Evolutionary conservation across 1,139 yeast species (phyloP), one percentile per base, ranked within the genome.

Genomic region (Entelexis paramagnoliae): DNA sequence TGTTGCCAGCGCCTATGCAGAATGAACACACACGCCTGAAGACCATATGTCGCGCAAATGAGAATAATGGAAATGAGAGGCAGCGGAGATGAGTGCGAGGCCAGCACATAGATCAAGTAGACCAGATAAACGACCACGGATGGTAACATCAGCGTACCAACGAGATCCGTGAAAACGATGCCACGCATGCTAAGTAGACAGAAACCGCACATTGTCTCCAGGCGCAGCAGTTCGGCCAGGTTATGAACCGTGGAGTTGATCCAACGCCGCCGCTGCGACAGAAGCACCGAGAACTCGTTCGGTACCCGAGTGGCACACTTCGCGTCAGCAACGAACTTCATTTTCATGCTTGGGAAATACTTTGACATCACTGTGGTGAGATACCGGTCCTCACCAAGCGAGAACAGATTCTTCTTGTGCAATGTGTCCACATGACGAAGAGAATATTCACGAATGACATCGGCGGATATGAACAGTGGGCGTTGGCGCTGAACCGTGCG

Each of bases 361-460:
- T 67, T 66, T 22, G 69, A 53, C 70, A 70, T 65, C 35, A 70
- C 55, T 2, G 74, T 70, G 1, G 74, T 70, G 52, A 70, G 56
- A 52, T 69, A 70, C 36, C 74, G 67, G 60, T 71, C 74, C 56
- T 70, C 74, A 46, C 74, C 74, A 9, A 70, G 65, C 6, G 71
- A 64, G 50, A 70, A 67, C 55, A 70, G 56, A 55, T 70, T 70
- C 66, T 70, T 70, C 59, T 67, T 69, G 60, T 70, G 74, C 50
- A 70, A 58, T 1, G 74, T 70, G 53, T 69, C 72, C 34, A 70
- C 69, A 46, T 66, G 64, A 24, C 67, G 60, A 20, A 67, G 63
- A 0, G 72, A 63, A 54, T 70, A 70, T 41, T 68, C 74, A 10
- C 63, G 56, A 47, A 70, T 65, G 38, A 70, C 63, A 19, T 66